Conservation (phyloP, 257 asterid genomes). For the Galeopsis tetrahit region DNA sequence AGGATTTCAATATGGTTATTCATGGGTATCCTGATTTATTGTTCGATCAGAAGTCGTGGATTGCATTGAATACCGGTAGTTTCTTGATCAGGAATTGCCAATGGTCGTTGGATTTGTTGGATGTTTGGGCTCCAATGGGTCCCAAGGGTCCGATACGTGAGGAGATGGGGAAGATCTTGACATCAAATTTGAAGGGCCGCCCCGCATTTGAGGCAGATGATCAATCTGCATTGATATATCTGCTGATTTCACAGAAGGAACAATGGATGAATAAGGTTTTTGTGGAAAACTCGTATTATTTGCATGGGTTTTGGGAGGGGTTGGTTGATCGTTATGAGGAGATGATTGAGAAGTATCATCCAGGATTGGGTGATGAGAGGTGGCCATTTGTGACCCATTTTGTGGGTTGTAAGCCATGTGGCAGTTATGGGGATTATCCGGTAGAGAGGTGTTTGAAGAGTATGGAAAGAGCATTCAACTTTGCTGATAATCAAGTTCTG, state of each 20-base stretch:
- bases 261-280: slow-evolving; percentile 79
- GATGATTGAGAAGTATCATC: slow-evolving; percentile 86
- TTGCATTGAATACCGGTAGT: slow-evolving; percentile 88
- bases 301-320: slow-evolving; percentile 97
- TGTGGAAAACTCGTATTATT: slow-evolving; percentile 75
- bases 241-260: slow-evolving; percentile 67
- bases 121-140: slow-evolving; percentile 97
- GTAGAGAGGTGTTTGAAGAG: slow-evolving; percentile 87
- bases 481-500: slow-evolving; percentile 89
- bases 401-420: slow-evolving; percentile 97
- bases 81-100: slow-evolving; percentile 83
- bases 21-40: slow-evolving; percentile 85
- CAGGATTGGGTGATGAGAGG: slow-evolving; percentile 93
- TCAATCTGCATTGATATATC: slow-evolving; percentile 88
- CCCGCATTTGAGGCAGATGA: slow-evolving; percentile 95
- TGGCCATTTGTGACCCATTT: slow-evolving; percentile 98
- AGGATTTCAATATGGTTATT: slow-evolving; percentile 67
- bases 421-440: slow-evolving; percentile 92
- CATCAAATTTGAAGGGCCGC: slow-evolving; percentile 84
- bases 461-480: slow-evolving; percentile 94
- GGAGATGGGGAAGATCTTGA: slow-evolving; percentile 84
- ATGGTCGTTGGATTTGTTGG: slow-evolving; percentile 95
- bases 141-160: slow-evolving; percentile 86
- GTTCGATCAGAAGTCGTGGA: slow-evolving; percentile 87
- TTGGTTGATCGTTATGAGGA: slow-evolving; percentile 91